Conservation (phyloP, 1,139 yeast genomes). For the Sugiyamaella paludigena region DNA sequence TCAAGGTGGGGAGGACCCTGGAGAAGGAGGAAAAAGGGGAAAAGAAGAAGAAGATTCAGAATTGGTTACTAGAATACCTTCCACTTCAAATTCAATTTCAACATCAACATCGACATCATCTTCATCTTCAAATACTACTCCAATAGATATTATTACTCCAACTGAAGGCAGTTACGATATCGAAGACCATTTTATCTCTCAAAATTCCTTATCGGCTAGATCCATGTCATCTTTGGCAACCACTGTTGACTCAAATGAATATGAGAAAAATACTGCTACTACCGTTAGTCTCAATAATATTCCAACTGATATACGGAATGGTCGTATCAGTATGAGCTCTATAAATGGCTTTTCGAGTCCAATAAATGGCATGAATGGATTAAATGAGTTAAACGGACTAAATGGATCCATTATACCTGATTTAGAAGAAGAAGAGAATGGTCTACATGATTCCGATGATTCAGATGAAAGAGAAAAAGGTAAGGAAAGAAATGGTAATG, state of each 20-base stretch:
- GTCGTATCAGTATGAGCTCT: slow-evolving; percentile 1
- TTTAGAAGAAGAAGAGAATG: background rate
- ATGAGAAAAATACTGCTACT: slow-evolving; percentile 2
- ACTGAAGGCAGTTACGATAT: slow-evolving; percentile 11
- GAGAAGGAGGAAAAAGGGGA: background rate
- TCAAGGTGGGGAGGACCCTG: background rate
- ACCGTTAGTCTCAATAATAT: background rate
- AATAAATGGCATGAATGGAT: background rate
- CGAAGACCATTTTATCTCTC: slow-evolving; percentile 16
- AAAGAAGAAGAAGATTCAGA: background rate
- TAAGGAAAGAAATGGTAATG: background rate
- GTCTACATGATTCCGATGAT: background rate
- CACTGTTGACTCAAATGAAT: slow-evolving; percentile 21
- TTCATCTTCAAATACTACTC: background rate
- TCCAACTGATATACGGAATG: slow-evolving; percentile 1
- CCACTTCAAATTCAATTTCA: too few species aligned
- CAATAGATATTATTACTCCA: slow-evolving; percentile 4
- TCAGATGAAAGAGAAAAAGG: background rate
- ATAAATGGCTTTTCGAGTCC: slow-evolving; percentile 2
- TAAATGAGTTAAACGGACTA: background rate
- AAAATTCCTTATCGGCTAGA: slow-evolving; percentile 20
- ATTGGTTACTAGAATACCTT: too few species aligned
- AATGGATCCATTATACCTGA: too few species aligned
- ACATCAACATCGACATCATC: background rate
- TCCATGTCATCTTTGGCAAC: slow-evolving; percentile 29